Base-by-base conservation (phyloP, 1,284 basidiomycete species). In the Rhodotorula sp. region DNA sequence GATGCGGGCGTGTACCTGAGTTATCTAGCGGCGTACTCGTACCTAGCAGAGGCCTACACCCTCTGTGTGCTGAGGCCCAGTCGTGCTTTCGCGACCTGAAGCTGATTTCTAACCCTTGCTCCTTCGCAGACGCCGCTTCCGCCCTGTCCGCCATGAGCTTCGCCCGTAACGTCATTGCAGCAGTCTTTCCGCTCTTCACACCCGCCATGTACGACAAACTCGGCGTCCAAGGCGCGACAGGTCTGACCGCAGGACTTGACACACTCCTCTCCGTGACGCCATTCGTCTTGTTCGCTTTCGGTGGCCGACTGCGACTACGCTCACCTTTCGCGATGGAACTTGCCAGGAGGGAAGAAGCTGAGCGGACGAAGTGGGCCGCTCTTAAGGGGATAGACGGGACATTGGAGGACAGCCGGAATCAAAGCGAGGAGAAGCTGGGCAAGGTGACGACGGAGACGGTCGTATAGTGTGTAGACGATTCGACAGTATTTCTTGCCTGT, bases 341-440 rank as follows among this genome's bases (percentile, higher is more conserved):
- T 64, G 95, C 97, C 79, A 86, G 94, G 64, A 47, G 59, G 19
- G 59, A 61, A 34, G 67, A 47, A 85, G 94, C 70, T 97, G 93
- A 82, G 89, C 90, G 15, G 89, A 94, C 80, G 89, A 91, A 30
- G 82, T 85, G 91, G 15, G 94, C 94, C 32, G 60, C 51, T 36
- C 36, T 39, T 34, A 24, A 27, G 10, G 90, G 90, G n/a, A n/a
- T n/a, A 74, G 94, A 98, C 83, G 92, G 88, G 80, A 91, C 94
- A 11, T 32, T n/a, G 8, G 32, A 22, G 22, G 30, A 89, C n/a
- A 17, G 54, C 34, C 24, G 22, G 54, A 58, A 24, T 30, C 44
- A 27, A 44, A 58, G 44, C 32, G 54, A n/a, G 20, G 22, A 55
- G 34, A 34, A 22, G 20, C 24, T 17, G 30, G 53, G 30, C 7